A percentile compares a stretch with the other conserved stretches of the same genome.
phyloP scores from a whole-genome alignment of 2,329 filamentous ascomycete genomes.

The Ophiostoma australiae region DNA sequence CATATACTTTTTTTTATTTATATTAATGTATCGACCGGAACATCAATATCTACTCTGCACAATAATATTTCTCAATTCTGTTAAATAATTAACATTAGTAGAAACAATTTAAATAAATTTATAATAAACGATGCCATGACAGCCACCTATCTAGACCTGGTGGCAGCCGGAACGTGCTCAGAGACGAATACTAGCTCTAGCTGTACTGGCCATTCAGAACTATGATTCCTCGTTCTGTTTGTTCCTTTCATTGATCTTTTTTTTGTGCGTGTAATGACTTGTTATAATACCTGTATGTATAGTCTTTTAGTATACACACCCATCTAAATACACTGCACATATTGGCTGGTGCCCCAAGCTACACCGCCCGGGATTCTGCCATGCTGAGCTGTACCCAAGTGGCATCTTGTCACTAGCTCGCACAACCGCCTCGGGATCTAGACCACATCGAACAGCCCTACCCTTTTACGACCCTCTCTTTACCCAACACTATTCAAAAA shows the following conservation, averaged over 20 bases:
- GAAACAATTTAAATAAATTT: neutral
- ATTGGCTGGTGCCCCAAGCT: neutral
- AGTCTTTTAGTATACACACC: neutral
- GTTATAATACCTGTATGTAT: no score
- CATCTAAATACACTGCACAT: neutral
- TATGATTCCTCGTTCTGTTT: neutral
- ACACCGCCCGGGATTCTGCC: constrained; percentile 12
- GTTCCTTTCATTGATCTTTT: no score
- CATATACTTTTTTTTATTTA: no score
- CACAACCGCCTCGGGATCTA: neutral
- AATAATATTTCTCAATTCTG: no score
- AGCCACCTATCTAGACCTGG: no score
- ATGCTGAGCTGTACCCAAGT: constrained; percentile 1
- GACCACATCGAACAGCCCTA: neutral
- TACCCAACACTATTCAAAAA: neutral
- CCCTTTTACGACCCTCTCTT: neutral
- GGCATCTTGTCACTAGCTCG: constrained; percentile 5
- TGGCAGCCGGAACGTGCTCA: no score
- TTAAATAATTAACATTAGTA: no score
- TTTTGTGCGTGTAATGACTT: no score
- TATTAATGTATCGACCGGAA: no score
- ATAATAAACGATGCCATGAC: neutral
- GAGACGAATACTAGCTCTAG: no score
- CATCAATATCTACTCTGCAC: no score
- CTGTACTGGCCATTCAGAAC: no score